These are phyloP conservation scores for Ceratocystis harringtonii DNA, from an alignment of 2,329 filamentous ascomycete species.

Conservation along the genomic window DNA sequence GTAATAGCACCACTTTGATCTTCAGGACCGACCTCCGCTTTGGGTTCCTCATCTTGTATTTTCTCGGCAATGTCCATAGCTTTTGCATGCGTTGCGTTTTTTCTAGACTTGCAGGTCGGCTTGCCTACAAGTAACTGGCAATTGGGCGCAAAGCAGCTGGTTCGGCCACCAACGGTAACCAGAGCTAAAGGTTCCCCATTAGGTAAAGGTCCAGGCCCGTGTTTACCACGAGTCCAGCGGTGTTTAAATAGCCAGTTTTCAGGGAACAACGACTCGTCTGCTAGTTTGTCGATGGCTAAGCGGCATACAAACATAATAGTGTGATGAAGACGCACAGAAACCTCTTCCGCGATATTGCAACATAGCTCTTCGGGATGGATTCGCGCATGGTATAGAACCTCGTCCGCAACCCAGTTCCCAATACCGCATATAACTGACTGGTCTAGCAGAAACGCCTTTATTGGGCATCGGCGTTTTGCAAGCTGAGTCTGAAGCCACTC, in stretches of 20 bases:
- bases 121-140: conserved; percentile 39
- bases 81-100: neutral
- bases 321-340: conserved; percentile 57
- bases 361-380: conserved; percentile 90
- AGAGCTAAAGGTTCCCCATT: conserved; percentile 76
- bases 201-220: conserved; percentile 52
- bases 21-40: neutral
- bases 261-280: conserved; percentile 71
- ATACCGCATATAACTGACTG: conserved; percentile 82
- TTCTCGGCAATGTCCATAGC: neutral
- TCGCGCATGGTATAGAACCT: conserved; percentile 76
- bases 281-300: conserved; percentile 61
- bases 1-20: neutral
- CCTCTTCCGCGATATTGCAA: conserved; percentile 57
- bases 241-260: conserved; percentile 77
- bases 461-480: conserved; percentile 60
- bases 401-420: conserved; percentile 95
- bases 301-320: conserved; percentile 66
- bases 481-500: conserved; percentile 61
- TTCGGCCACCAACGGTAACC: conserved; percentile 78
- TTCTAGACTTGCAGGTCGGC: neutral
- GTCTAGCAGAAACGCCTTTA: conserved; percentile 79
- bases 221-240: conserved; percentile 82
- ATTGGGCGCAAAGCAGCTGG: conserved; percentile 73
- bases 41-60: neutral